These are phyloP conservation scores for Kappamyces sp. DNA, from an alignment of 192 early-diverging fungal genomes.

Conservation along the genomic window DNA sequence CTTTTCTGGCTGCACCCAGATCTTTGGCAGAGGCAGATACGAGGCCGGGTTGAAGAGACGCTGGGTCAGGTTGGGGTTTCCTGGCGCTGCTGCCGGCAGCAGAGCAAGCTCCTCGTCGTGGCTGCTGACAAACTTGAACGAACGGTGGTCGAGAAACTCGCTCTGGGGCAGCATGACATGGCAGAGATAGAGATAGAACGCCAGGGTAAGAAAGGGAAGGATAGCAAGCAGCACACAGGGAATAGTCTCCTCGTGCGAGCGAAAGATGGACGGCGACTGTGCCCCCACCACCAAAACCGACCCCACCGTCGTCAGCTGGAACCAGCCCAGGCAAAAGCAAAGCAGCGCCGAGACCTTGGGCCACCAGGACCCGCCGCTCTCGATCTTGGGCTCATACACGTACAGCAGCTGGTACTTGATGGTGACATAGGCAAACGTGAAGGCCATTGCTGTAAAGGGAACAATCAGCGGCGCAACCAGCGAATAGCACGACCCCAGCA, in stretches of 20 bases:
- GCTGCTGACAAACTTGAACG: conserved; percentile 5
- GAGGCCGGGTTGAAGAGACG: conserved; percentile 39
- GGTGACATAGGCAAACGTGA: conserved; percentile 29
- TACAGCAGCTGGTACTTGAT: conserved; percentile 46
- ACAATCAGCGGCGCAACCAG: conserved; percentile 38
- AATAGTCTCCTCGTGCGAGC: background rate
- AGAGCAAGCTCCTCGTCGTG: background rate
- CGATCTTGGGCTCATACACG: conserved; percentile 39
- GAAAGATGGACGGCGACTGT: background rate
- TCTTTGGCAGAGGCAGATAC: conserved; percentile 31
- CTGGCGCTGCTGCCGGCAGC: background rate
- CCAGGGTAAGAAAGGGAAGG: conserved; percentile 18
- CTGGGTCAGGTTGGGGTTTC: conserved; percentile 22
- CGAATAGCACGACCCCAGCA: conserved; percentile 29
- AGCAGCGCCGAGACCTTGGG: conserved; percentile 33
- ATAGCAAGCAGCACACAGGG: conserved; percentile 26
- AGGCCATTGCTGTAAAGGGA: conserved; percentile 29
- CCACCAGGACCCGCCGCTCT: conserved; percentile 37
- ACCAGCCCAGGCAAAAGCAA: conserved; percentile 25
- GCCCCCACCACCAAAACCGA: conserved; percentile 21
- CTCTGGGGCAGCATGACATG: conserved; percentile 22
- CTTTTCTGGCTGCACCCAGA: conserved; percentile 27
- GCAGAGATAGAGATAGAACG: conserved; percentile 25
- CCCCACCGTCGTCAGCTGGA: conserved; percentile 36
- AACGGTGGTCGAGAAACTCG: conserved; percentile 7